Evolutionary conservation across 192 early-diverging fungal species (phyloP).

Genomic region (Chytriomyces confervae): DNA sequence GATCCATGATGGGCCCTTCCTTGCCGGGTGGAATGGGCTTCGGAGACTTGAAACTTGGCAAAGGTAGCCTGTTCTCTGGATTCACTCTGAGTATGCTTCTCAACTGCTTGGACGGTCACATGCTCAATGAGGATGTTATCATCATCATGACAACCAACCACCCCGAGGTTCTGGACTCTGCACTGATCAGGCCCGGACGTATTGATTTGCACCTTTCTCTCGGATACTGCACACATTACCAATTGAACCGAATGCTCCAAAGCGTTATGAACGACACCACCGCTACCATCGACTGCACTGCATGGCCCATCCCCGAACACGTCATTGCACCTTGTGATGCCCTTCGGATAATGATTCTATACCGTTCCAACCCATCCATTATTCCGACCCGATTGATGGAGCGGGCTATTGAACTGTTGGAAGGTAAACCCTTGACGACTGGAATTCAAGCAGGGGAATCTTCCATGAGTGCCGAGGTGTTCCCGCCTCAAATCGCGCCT

Average conservation of each 20-base stretch:
- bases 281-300: constrained; percentile 34
- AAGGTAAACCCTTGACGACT: constrained; percentile 32
- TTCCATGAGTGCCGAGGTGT: constrained; percentile 7
- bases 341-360: constrained; percentile 65
- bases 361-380: constrained; percentile 44
- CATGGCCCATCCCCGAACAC: constrained; percentile 51
- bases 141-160: constrained; percentile 75
- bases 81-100: constrained; percentile 57
- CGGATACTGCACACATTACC: constrained; percentile 67
- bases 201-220: constrained; percentile 70
- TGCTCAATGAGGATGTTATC: constrained; percentile 58
- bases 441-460: constrained; percentile 36
- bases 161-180: constrained; percentile 65
- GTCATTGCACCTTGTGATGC: constrained; percentile 69
- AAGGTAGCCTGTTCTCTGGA: constrained; percentile 32
- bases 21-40: constrained; percentile 30
- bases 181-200: constrained; percentile 65
- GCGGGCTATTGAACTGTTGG: constrained; percentile 29
- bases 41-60: constrained; percentile 35
- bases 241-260: constrained; percentile 59
- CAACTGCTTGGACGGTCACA: constrained; percentile 67
- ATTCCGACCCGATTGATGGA: constrained; percentile 42
- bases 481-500: background rate
- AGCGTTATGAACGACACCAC: constrained; percentile 47
- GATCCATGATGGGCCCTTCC: constrained; percentile 29